phyloP scores from a whole-genome alignment of 2,329 filamentous ascomycete genomes.

The Cercospora nicotianae region DNA sequence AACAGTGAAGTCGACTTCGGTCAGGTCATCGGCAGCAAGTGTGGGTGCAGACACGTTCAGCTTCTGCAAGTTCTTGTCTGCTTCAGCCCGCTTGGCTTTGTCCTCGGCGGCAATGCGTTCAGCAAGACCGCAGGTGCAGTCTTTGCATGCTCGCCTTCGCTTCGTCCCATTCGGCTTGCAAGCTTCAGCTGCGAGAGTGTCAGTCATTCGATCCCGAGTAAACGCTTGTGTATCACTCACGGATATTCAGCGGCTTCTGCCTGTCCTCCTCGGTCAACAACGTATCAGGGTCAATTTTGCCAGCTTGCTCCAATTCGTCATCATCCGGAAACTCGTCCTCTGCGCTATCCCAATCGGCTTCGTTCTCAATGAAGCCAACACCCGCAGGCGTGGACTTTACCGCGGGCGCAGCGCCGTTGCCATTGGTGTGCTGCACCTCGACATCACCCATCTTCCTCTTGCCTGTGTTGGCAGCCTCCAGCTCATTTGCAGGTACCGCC shows the following conservation, averaged over 20 bases:
- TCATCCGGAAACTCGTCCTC: conserved; percentile 40
- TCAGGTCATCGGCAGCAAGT: conserved; percentile 74
- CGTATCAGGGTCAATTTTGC: conserved; percentile 87
- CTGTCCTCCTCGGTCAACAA: conserved; percentile 84
- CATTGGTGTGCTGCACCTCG: conserved; percentile 35
- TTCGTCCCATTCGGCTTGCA: conserved; percentile 82
- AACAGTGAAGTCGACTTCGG: conserved; percentile 95
- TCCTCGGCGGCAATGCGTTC: conserved; percentile 86
- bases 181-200: conserved; percentile 64
- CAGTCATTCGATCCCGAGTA: background rate
- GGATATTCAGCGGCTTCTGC: conserved; percentile 72
- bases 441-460: conserved; percentile 40
- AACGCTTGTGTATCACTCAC: conserved; percentile 49
- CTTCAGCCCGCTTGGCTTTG: conserved; percentile 61
- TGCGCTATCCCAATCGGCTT: conserved; percentile 59
- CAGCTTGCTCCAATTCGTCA: conserved; percentile 60
- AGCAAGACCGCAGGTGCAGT: conserved; percentile 93
- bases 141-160: conserved; percentile 91
- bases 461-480: conserved; percentile 36
- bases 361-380: conserved; percentile 67
- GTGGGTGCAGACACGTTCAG: conserved; percentile 52
- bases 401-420: conserved; percentile 44
- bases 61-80: conserved; percentile 60
- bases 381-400: conserved; percentile 52
- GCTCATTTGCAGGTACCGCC: conserved; percentile 39